phyloP scores from a whole-genome alignment of 352 stramenopile genomes.

The Pythium pyrilobum region DNA sequence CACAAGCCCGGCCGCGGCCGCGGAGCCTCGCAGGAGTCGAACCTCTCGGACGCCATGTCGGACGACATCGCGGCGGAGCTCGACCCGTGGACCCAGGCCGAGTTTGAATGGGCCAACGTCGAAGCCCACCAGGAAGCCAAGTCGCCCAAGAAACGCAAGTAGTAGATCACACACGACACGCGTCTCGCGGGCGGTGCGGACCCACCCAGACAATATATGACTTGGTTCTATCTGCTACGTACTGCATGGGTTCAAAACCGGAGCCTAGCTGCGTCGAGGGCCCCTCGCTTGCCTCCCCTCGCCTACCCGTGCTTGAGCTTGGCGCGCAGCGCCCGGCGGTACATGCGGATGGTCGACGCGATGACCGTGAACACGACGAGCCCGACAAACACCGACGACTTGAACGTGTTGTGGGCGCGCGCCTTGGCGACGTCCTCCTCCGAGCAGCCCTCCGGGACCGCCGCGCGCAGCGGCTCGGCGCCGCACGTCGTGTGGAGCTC shows the following conservation, averaged over 20 bases:
- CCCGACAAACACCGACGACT: conserved; percentile 46
- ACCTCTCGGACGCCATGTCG: conserved; percentile 22
- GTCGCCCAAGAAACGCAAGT: conserved; percentile 22
- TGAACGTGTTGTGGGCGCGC: conserved; percentile 38
- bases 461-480: neutral
- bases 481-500: conserved; percentile 35
- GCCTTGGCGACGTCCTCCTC: conserved; percentile 35
- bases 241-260: too few relatives aligned
- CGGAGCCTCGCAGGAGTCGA: conserved; percentile 33
- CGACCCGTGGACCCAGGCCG: conserved; percentile 60
- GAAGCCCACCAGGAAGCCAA: conserved; percentile 47
- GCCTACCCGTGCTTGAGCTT: conserved; percentile 59
- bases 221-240: too few relatives aligned
- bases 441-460: conserved; percentile 36
- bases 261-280: too few relatives aligned
- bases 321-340: conserved; percentile 47
- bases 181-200: neutral
- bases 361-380: conserved; percentile 55
- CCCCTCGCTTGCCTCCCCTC: too few relatives aligned
- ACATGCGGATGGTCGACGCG: conserved; percentile 59
- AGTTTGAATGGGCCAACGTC: conserved; percentile 63
- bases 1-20: conserved; percentile 14
- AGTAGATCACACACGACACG: neutral
- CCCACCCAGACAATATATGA: too few relatives aligned
- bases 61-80: conserved; percentile 29